Base-by-base conservation (phyloP, 2,329 filamentous ascomycete genomes). In the Fusarium devonianum region DNA sequence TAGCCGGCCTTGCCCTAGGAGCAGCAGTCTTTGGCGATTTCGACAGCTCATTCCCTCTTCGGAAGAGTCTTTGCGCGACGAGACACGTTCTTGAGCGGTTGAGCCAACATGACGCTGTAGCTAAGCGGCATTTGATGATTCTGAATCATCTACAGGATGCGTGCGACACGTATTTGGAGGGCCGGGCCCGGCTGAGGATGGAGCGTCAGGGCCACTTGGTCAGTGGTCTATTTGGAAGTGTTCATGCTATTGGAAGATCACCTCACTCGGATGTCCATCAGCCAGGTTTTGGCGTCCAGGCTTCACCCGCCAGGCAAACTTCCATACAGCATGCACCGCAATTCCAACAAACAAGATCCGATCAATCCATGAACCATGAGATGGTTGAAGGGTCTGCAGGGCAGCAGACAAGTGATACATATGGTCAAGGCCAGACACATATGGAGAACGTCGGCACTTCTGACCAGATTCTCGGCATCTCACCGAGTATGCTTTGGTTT, bases 11-110 rank as follows among this genome's bases (percentile, higher is more conserved):
- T 1, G 75, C 78, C 0, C 64, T 78, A 0, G 76, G 76, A 0
- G 68, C 76, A 1, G 75, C 75, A 0, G 69, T 72, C 17, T 78
- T 78, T 38, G 74, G 73, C 0, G 75, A 78, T 43, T 70, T 78
- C 3, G 74, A 77, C 25, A 54, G 52, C 13, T 58, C 63, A 0
- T 71, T 72, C 5, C 68, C 69, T 0, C 51, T 72, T 0, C 58
- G 64, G 17, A 65, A 62, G 29, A 67, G 63, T 2, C 50, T 72
- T 0, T 47, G 53, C 1, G 36, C 53, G 0, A 64, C 66, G 0
- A 51, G 62, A 8, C 50, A 46, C 3, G 54, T 70, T 0, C 62
- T 71, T 1, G 41, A 52, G 0, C 55, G 57, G 2, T 63, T 71
- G 4, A 42, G 60, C 8, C 34, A 40, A 0, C 35, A 53, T 2